phyloP scores from a whole-genome alignment of 345 rosid genomes.

The Punica granatum region DNA sequence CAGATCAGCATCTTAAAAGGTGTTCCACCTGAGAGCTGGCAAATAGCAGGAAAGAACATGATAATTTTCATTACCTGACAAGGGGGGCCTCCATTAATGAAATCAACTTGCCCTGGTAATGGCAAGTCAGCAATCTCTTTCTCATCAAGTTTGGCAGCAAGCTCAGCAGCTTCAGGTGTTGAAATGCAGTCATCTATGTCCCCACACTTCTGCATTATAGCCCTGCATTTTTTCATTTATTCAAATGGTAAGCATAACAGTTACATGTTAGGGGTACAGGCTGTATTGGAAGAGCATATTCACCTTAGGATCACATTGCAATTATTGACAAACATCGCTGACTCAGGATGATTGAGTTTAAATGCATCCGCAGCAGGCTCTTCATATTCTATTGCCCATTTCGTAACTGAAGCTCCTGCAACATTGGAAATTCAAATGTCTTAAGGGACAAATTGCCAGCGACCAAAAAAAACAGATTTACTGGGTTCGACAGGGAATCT shows the following conservation, averaged over 20 bases:
- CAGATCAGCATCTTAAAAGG: not conserved
- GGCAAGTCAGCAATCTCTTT: slow-evolving; percentile 33
- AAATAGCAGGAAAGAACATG: not conserved
- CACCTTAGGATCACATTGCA: slow-evolving; percentile 84
- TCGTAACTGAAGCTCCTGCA: slow-evolving; percentile 61
- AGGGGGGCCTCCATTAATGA: slow-evolving; percentile 95
- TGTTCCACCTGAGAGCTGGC: not conserved
- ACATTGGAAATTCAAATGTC: not conserved
- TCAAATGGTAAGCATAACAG: not conserved
- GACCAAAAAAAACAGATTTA: not conserved
- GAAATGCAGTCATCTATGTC: slow-evolving; percentile 76
- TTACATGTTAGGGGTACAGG: not conserved
- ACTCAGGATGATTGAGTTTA: slow-evolving; percentile 57
- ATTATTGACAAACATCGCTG: slow-evolving; percentile 59
- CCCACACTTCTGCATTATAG: slow-evolving; percentile 69
- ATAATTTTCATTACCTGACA: slow-evolving; percentile 51
- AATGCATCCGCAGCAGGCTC: slow-evolving; percentile 89
- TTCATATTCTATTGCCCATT: slow-evolving; percentile 91
- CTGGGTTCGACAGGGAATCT: not conserved
- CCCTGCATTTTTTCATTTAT: slow-evolving; percentile 32
- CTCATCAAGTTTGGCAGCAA: slow-evolving; percentile 32
- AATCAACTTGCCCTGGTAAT: slow-evolving; percentile 69
- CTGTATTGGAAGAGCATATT: not conserved
- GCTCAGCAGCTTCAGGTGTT: slow-evolving; percentile 59
- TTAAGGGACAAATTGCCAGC: not conserved